Conservation (phyloP, 345 rosid genomes). For the Citrus trifoliata region DNA sequence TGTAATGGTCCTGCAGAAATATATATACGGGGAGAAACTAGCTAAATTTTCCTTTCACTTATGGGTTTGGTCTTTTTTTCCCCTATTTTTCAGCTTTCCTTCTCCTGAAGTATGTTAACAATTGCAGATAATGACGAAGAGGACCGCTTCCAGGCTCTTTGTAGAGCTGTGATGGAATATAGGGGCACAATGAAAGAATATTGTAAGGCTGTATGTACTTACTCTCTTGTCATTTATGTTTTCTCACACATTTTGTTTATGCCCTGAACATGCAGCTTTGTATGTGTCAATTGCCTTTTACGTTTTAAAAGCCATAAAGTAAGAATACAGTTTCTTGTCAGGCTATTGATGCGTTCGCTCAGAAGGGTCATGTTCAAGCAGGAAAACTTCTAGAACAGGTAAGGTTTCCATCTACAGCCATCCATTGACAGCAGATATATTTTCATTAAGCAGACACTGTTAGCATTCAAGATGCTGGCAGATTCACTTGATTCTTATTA, state of each 20-base stretch:
- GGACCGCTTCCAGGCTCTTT: too few relatives aligned
- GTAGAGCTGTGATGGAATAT: too few relatives aligned
- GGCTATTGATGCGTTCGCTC: slow-evolving; percentile 46
- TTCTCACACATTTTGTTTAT: not conserved
- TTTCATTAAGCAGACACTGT: not conserved
- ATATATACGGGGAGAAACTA: not conserved
- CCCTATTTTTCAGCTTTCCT: not conserved
- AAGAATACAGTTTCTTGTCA: slow-evolving; percentile 19
- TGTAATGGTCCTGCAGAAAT: too few relatives aligned
- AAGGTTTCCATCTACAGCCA: not conserved
- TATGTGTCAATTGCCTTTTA: not conserved
- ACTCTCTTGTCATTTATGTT: not conserved
- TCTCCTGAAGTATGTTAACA: too few relatives aligned
- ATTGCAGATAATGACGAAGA: too few relatives aligned
- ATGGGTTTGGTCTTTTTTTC: not conserved
- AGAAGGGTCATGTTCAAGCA: slow-evolving; percentile 38
- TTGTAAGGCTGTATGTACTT: too few relatives aligned
- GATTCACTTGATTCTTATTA: not conserved
- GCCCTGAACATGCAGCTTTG: not conserved
- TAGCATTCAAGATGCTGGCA: not conserved
- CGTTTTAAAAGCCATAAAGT: not conserved
- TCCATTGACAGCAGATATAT: not conserved
- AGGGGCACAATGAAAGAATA: too few relatives aligned
- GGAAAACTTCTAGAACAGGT: slow-evolving; percentile 46
- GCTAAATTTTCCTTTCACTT: not conserved